phyloP scores from a whole-genome alignment of 805 yeast species.

The Yarrowia sp. region DNA sequence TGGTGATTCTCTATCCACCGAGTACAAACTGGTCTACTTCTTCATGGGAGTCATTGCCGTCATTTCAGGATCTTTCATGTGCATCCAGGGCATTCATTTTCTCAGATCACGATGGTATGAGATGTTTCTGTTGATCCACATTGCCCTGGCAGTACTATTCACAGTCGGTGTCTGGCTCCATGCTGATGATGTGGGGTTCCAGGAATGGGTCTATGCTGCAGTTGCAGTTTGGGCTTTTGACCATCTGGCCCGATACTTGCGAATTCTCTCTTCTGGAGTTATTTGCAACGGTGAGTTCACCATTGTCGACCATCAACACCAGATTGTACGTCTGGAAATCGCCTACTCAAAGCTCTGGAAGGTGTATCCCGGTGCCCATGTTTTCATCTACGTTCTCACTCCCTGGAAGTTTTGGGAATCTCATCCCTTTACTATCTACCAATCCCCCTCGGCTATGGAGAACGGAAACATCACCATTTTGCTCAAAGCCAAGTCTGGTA shows the following conservation, averaged over 20 bases:
- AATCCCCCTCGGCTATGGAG: conserved; percentile 34
- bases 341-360: conserved; percentile 39
- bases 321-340: conserved; percentile 2
- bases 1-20: too few species aligned
- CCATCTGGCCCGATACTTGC: conserved; percentile 53
- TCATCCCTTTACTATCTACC: conserved; percentile 60
- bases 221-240: conserved; percentile 67
- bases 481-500: conserved; percentile 53
- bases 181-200: conserved; percentile 48
- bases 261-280: conserved; percentile 56
- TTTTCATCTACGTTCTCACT: conserved; percentile 31
- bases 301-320: conserved; percentile 50
- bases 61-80: conserved; percentile 40
- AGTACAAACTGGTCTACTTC: too few species aligned
- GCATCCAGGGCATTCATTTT: conserved; percentile 44
- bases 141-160: conserved; percentile 52
- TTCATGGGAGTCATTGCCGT: conserved; percentile 40
- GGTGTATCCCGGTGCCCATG: conserved; percentile 30
- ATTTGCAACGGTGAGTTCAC: conserved; percentile 45
- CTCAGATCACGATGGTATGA: conserved; percentile 58
- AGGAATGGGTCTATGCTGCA: conserved; percentile 51
- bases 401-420: conserved; percentile 59
- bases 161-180: conserved; percentile 61
- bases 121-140: conserved; percentile 53
- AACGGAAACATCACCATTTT: conserved; percentile 48